phyloP scores from a whole-genome alignment of 495 filamentous ascomycete species.

The Talaromyces thailandensis region DNA sequence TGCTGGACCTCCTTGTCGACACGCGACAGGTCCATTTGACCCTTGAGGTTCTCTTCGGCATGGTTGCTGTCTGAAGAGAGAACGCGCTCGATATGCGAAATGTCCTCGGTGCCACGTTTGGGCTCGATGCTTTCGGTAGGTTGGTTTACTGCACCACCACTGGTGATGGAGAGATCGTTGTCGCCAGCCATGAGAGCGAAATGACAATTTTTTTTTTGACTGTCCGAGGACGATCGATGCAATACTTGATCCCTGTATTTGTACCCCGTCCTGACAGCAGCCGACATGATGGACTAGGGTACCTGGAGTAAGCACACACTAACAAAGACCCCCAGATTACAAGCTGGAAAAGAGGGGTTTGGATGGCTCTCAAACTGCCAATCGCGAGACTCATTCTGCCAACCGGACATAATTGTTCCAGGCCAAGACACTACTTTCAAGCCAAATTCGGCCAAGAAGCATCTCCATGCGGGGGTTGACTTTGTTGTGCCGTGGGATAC shows the following conservation, averaged over 20 bases:
- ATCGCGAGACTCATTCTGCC: background rate
- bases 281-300: background rate
- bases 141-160: background rate
- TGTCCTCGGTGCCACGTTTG: background rate
- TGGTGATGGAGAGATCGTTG: background rate
- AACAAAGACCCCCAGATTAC: background rate
- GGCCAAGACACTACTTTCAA: background rate
- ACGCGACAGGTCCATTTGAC: slow-evolving; percentile 41
- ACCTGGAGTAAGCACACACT: background rate
- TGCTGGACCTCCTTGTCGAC: slow-evolving; percentile 57
- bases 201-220: background rate
- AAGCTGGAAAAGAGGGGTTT: background rate
- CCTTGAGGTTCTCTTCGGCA: slow-evolving; percentile 30
- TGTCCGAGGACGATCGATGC: background rate
- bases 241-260: background rate
- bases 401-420: background rate
- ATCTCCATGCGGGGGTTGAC: background rate
- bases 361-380: background rate
- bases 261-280: background rate
- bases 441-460: background rate
- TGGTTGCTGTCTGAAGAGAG: background rate
- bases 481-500: background rate
- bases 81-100: background rate
- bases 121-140: background rate
- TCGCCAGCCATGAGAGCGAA: background rate